phyloP scores from a whole-genome alignment of 108 stramenopile genomes.

The Nannochloropsis granulata region DNA sequence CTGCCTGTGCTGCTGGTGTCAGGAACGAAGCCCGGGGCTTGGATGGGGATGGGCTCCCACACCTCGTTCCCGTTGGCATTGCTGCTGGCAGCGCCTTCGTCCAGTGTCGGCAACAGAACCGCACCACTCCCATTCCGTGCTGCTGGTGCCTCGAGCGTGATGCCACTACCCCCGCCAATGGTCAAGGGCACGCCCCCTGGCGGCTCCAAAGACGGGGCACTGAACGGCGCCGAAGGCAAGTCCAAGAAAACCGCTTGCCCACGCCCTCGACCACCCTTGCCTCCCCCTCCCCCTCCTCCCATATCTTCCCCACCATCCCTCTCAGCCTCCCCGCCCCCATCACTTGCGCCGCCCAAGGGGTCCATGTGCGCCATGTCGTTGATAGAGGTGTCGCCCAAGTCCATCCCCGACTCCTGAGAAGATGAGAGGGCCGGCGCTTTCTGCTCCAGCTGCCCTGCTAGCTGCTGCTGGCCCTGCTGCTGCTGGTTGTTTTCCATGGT shows the following conservation, averaged over 20 bases:
- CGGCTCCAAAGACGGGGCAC: background rate
- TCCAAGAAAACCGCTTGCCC: background rate
- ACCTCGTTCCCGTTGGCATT: background rate
- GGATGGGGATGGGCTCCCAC: background rate
- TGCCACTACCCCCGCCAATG: background rate
- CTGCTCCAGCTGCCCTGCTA: background rate
- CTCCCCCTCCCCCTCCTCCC: background rate
- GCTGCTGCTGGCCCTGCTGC: no score
- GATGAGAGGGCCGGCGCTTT: background rate
- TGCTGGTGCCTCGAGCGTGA: background rate
- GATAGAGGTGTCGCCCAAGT: background rate
- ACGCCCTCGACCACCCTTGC: background rate
- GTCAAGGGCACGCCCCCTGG: background rate
- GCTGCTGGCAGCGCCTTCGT: background rate
- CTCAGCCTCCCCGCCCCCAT: background rate
- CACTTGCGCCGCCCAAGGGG: background rate
- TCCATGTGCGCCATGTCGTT: background rate
- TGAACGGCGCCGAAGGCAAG: background rate
- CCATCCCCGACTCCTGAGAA: background rate
- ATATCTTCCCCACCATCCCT: background rate
- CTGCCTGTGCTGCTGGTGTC: no score
- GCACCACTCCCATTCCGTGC: background rate
- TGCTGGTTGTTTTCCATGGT: no score
- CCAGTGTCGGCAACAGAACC: background rate
- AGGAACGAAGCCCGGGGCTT: background rate